Base-by-base conservation (phyloP, 306 rosid genomes). In the Inga leiocalycina region DNA sequence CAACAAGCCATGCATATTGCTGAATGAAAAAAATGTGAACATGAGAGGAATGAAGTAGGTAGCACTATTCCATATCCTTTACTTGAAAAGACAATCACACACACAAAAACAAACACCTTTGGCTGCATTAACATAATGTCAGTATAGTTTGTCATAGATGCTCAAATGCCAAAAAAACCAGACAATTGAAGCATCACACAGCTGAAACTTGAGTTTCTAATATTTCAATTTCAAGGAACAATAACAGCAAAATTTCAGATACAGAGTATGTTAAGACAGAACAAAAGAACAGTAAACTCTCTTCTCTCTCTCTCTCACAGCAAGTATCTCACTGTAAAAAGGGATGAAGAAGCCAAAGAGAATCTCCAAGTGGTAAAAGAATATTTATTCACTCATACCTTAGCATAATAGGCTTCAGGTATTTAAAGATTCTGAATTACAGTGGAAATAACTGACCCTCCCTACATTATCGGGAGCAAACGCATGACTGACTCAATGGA, bases 1-100 rank as follows among this genome's bases (percentile, higher is more conserved):
- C 99, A 87, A 96, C 86, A 84, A 96, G 99, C 99, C 99, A 96
- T 61, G 97, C 98, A 81, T 89, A 96, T 94, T 93, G 98, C 99
- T 96, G 90, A 81, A 86, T 16, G 80, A 66, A 75, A 83, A 83
- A 81, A 59, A 80, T 37, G 44, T 61, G 46, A 87, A 73, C n/a
- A 39, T 45, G 73, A 62, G 75, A 89, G 62, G 81, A 89, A 86
- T 54, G 79, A 41, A 78, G 49, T 79, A 77, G 71, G 69, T 78
- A 74, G 30, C 71, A 48, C 77, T n/a, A 65, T 41, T 48, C 68
- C 80, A 67, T 61, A 80, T 78, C 51, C 44, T 75, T 46, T 32
- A 45, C 32, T 46, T 12, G 39, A 46, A 45, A 72, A 2, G 2
- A 57, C 11, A 57, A 5, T 5, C 30, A 46, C 17, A 62, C 16